phyloP scores from a whole-genome alignment of 2,329 filamentous ascomycete species.

The Pseudogymnoascus sp. region DNA sequence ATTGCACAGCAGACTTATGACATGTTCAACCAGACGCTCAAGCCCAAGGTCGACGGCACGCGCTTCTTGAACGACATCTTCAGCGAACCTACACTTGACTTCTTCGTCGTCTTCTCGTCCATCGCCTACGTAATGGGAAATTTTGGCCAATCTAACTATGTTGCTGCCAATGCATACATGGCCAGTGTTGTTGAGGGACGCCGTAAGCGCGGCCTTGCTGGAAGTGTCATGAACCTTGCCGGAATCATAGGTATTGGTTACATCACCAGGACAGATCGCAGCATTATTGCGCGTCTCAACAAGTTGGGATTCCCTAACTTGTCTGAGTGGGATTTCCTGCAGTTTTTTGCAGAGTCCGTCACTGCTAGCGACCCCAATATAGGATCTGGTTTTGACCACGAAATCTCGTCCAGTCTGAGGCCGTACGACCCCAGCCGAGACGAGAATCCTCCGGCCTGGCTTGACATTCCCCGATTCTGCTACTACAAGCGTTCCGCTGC shows the following conservation, averaged over 20 bases:
- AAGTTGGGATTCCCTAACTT: not conserved
- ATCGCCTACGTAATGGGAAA: constrained; percentile 29
- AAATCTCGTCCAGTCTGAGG: not conserved
- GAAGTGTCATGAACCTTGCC: constrained; percentile 23
- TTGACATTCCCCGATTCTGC: not conserved
- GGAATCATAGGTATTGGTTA: constrained; percentile 23
- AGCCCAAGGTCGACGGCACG: constrained; percentile 30
- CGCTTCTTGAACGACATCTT: constrained; percentile 28
- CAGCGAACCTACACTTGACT: constrained; percentile 26
- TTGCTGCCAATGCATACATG: constrained; percentile 33
- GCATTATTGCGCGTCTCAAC: not conserved
- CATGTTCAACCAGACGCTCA: constrained; percentile 19
- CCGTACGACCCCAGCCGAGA: constrained; percentile 11
- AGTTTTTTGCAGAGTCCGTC: constrained; percentile 2
- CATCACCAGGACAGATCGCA: constrained; percentile 10
- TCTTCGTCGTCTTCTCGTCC: constrained; percentile 36
- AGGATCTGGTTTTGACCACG: not conserved
- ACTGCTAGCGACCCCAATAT: not conserved
- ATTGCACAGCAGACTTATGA: constrained; percentile 25
- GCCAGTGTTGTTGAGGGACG: constrained; percentile 23
- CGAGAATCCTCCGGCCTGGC: constrained; percentile 15
- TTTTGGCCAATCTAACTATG: constrained; percentile 31
- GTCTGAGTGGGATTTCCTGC: not conserved
- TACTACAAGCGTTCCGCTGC: too few relatives aligned
- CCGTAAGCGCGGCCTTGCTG: constrained; percentile 21